Evolutionary conservation across 441 rosid species (phyloP).

Genomic region (Gossypium aridum): DNA sequence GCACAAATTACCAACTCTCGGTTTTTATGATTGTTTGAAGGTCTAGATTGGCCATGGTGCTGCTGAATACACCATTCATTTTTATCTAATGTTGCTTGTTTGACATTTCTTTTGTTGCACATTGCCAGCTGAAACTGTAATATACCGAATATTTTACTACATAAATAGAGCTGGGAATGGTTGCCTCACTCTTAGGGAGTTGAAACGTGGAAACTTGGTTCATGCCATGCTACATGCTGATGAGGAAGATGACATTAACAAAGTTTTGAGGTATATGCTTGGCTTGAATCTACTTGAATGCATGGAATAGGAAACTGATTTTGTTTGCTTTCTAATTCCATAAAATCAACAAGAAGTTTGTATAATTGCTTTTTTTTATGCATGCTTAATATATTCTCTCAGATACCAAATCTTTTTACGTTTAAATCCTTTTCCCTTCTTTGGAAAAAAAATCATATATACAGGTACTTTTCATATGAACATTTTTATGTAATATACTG

Average conservation of each 20-base stretch:
- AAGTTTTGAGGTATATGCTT: constrained; percentile 74
- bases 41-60: not conserved
- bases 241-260: constrained; percentile 98
- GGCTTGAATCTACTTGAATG: constrained; percentile 2
- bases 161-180: constrained; percentile 91
- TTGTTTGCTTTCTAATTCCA: not conserved
- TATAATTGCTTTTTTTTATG: not conserved
- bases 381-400: constrained; percentile 8
- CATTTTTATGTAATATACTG: constrained; percentile 98
- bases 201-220: constrained; percentile 77
- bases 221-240: constrained; percentile 91
- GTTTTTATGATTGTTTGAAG: not conserved
- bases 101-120: constrained; percentile 17
- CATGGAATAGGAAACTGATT: constrained; percentile 1
- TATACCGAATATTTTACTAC: constrained; percentile 93
- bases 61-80: not conserved
- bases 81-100: not conserved
- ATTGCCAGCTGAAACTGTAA: constrained; percentile 93
- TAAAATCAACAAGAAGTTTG: not conserved
- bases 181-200: constrained; percentile 78
- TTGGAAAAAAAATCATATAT: not conserved
- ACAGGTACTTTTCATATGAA: constrained; percentile 94
- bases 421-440: not conserved
- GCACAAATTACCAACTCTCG: not conserved
- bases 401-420: not conserved